Percentiles rank a stretch among this genome's conserved stretches.
Evolutionary conservation across 2,329 filamentous ascomycete species (phyloP).

Genomic region (Colletotrichum limetticola): DNA sequence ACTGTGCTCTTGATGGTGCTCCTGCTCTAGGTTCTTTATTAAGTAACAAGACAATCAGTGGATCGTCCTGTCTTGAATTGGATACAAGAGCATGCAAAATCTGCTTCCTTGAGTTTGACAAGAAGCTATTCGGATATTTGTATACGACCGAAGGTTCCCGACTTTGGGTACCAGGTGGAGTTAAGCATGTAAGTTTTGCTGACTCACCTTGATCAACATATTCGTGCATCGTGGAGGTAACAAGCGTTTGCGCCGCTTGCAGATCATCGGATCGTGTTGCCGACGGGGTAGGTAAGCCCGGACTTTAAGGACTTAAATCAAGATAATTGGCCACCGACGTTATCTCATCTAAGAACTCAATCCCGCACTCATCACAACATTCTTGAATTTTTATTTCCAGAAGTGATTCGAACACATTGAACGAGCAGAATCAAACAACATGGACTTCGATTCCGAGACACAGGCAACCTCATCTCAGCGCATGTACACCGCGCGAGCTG

Average conservation of each 20-base stretch:
- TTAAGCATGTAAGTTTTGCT: background rate
- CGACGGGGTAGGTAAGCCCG: background rate
- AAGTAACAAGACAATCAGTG: too few species aligned
- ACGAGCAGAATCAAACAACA: background rate
- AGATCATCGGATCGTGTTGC: conserved; percentile 1
- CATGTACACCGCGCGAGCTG: conserved; percentile 46
- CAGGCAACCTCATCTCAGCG: conserved; percentile 40
- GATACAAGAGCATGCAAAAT: background rate
- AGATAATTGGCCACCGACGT: background rate
- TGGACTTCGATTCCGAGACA: conserved; percentile 35
- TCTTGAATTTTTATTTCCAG: background rate
- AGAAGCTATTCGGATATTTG: background rate
- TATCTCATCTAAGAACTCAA: background rate
- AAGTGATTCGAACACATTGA: background rate
- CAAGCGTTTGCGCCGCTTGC: background rate
- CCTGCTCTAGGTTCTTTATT: too few species aligned
- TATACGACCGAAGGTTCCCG: background rate
- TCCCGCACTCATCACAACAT: too few species aligned
- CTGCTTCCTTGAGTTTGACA: background rate
- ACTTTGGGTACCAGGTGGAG: background rate
- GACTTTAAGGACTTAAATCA: background rate
- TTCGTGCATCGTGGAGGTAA: background rate
- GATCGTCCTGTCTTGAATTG: too few species aligned
- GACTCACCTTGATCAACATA: background rate
- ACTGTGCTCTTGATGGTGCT: too few species aligned